Conservation (phyloP, 306 rosid species). For the Prinsepia uniflora region DNA sequence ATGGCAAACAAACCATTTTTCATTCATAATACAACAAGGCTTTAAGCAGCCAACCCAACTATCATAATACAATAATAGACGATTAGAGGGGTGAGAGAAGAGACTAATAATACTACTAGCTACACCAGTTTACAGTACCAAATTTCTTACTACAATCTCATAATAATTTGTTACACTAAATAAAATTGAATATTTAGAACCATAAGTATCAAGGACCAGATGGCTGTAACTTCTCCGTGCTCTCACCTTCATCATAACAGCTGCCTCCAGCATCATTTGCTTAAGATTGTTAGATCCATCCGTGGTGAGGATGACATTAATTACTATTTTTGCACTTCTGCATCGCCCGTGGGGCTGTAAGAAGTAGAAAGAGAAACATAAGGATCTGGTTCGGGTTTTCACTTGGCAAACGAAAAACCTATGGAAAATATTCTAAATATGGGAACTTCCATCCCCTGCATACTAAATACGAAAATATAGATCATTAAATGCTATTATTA, state of each 20-base stretch:
- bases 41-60: conserved; percentile 34
- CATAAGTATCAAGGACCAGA: conserved; percentile 28
- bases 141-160: conserved; percentile 34
- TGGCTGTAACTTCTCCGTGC: not conserved
- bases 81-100: not conserved
- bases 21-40: conserved; percentile 32
- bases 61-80: conserved; percentile 21
- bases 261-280: conserved; percentile 27
- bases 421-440: no score
- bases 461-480: not conserved
- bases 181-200: conserved; percentile 32
- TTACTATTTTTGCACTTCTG: conserved; percentile 67
- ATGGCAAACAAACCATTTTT: conserved; percentile 47
- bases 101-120: conserved; percentile 18
- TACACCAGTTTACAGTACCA: conserved; percentile 29
- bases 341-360: conserved; percentile 88
- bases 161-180: conserved; percentile 32
- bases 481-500: not conserved
- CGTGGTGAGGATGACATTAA: conserved; percentile 24
- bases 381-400: not conserved
- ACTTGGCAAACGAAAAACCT: not conserved
- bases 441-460: no score
- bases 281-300: conserved; percentile 30
- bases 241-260: conserved; percentile 12
- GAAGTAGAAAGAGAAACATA: conserved; percentile 12